Conservation (phyloP, 2,329 filamentous ascomycete species). For the Talaromyces verruculosus region DNA sequence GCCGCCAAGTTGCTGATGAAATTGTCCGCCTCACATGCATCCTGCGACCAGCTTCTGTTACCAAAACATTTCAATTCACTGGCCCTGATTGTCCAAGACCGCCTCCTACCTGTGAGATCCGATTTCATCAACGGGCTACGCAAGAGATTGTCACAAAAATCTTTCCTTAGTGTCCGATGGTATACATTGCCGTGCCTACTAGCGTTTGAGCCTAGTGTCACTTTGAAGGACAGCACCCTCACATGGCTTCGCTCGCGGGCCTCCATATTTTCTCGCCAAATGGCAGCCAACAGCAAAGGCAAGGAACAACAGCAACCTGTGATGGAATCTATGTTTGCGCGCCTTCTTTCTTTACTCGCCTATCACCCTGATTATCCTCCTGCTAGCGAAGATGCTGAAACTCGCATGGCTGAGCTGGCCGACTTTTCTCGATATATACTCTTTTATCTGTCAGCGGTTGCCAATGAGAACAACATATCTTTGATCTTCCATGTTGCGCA, state of each 20-base stretch:
- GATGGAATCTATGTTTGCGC: constrained; percentile 77
- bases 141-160: constrained; percentile 57
- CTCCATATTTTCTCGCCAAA: constrained; percentile 59
- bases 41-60: constrained; percentile 70
- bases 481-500: constrained; percentile 91
- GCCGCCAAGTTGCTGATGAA: constrained; percentile 82
- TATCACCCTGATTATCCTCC: constrained; percentile 84
- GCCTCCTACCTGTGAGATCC: constrained; percentile 68
- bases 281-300: constrained; percentile 37
- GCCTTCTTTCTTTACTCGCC: constrained; percentile 81
- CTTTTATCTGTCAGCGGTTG: constrained; percentile 81
- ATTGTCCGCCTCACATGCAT: constrained; percentile 71
- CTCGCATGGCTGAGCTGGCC: constrained; percentile 61
- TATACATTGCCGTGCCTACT: constrained; percentile 87
- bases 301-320: constrained; percentile 57
- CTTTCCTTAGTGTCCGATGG: constrained; percentile 79
- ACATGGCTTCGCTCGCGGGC: constrained; percentile 88
- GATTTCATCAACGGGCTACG: constrained; percentile 83
- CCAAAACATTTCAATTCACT: constrained; percentile 77
- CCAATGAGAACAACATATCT: constrained; percentile 81
- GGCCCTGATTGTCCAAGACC: constrained; percentile 78
- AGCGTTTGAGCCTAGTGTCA: constrained; percentile 80
- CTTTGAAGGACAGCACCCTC: constrained; percentile 70
- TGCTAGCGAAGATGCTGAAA: constrained; percentile 37
- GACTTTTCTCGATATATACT: constrained; percentile 87